Conservation (phyloP, 1,284 basidiomycete species). For the Trametes versicolor region DNA sequence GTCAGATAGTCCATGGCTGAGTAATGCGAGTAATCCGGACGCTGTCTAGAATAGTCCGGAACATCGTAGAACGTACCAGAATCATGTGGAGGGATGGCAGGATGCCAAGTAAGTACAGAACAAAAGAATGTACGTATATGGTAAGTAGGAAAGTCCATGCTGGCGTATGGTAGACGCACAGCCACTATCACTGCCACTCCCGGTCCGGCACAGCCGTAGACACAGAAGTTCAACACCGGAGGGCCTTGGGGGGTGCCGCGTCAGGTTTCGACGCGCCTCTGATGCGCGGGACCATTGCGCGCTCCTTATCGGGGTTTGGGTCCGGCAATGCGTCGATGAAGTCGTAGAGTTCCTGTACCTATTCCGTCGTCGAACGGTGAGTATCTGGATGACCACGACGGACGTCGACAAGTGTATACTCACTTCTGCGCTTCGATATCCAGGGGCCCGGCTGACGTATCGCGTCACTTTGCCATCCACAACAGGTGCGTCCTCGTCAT, state of each 20-base stretch:
- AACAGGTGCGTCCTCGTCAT: not conserved
- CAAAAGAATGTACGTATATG: too few relatives aligned
- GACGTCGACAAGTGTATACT: not conserved
- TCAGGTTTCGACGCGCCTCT: not conserved
- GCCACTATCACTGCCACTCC: too few relatives aligned
- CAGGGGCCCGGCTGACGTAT: conserved; percentile 5
- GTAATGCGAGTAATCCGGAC: too few relatives aligned
- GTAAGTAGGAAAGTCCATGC: too few relatives aligned
- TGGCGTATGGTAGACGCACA: too few relatives aligned
- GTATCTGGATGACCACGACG: not conserved
- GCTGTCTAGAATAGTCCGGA: too few relatives aligned
- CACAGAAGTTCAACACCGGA: too few relatives aligned
- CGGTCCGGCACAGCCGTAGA: too few relatives aligned
- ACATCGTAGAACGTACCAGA: conserved; percentile 4
- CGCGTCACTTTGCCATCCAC: not conserved
- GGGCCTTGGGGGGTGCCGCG: not conserved
- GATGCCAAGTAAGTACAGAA: conserved; percentile 3
- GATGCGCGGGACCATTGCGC: conserved; percentile 2
- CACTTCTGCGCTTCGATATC: conserved; percentile 5
- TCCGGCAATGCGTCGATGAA: conserved; percentile 6
- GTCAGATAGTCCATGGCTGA: too few relatives aligned
- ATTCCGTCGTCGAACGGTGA: not conserved
- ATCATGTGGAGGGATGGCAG: conserved; percentile 1
- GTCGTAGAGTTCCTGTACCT: not conserved
- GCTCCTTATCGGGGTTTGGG: conserved; percentile 5